These are phyloP conservation scores for Diaporthe amygdali DNA, from an alignment of 2,329 filamentous ascomycete species.

Conservation along the genomic window DNA sequence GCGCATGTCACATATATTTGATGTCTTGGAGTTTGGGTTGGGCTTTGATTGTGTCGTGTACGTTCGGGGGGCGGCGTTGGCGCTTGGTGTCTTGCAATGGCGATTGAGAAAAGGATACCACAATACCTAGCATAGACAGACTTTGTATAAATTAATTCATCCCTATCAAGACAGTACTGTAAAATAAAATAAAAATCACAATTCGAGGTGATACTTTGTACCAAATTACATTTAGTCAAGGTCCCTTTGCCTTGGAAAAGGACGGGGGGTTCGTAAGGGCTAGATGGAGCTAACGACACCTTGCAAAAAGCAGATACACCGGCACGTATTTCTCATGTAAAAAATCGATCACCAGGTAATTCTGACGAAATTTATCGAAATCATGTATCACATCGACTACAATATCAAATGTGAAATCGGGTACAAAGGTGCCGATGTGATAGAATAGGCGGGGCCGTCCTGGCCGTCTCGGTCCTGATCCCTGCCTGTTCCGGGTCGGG, in stretches of 20 bases:
- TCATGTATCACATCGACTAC: background rate
- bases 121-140: constrained; percentile 16
- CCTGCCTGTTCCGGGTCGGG: background rate
- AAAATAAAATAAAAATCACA: no score
- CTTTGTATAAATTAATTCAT: constrained; percentile 1
- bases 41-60: background rate
- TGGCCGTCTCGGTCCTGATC: background rate
- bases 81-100: constrained; percentile 9
- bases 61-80: constrained; percentile 1
- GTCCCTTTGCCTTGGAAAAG: background rate
- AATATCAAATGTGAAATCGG: background rate
- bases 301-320: background rate
- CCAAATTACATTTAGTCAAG: background rate
- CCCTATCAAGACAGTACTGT: background rate
- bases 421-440: background rate
- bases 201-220: background rate
- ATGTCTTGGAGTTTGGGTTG: background rate
- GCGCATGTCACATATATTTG: background rate
- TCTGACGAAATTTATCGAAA: background rate
- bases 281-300: background rate
- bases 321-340: background rate
- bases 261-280: background rate
- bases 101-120: constrained; percentile 9
- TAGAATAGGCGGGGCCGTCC: background rate
- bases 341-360: background rate